Evolutionary conservation across 352 stramenopile genomes (phyloP).

Genomic region (Phytopythium sindhum): DNA sequence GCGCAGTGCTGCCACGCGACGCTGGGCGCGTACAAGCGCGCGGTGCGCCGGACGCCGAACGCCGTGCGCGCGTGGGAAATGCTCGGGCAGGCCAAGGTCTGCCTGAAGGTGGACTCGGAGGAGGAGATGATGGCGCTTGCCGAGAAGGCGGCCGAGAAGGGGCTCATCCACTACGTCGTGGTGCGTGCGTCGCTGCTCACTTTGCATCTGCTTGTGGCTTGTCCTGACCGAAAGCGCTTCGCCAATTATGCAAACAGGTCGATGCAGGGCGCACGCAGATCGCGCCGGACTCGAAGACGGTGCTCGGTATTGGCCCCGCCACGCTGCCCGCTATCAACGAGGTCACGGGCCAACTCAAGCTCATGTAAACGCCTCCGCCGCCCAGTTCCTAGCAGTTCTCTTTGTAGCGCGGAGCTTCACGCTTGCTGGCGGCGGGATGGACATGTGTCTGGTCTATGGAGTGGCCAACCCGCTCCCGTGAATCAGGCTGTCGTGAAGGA

Average conservation of each 20-base stretch:
- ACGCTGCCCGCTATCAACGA: constrained; percentile 64
- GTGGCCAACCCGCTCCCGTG: too few species aligned
- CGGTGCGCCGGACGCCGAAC: constrained; percentile 71
- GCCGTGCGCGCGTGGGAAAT: constrained; percentile 75
- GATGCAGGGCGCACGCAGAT: constrained; percentile 86
- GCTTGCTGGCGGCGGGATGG: not conserved
- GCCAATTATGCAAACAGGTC: constrained; percentile 23
- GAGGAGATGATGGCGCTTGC: constrained; percentile 74
- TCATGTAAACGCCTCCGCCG: constrained; percentile 49
- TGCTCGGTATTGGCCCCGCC: constrained; percentile 75
- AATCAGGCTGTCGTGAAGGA: too few species aligned
- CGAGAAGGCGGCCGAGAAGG: constrained; percentile 50
- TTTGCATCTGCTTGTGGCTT: not conserved
- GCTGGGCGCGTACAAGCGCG: constrained; percentile 93
- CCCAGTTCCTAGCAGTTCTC: not conserved
- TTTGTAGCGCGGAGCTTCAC: not conserved
- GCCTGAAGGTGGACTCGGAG: constrained; percentile 83
- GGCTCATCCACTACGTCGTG: constrained; percentile 80
- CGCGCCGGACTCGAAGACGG: constrained; percentile 80
- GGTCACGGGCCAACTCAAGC: constrained; percentile 80
- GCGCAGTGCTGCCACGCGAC: constrained; percentile 89
- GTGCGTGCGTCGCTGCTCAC: too few species aligned
- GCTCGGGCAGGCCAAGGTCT: constrained; percentile 84
- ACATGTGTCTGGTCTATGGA: too few species aligned
- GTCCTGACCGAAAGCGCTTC: not conserved